Conservation (phyloP, 371 early-diverging fungal species). For the Mortierella sp. region DNA sequence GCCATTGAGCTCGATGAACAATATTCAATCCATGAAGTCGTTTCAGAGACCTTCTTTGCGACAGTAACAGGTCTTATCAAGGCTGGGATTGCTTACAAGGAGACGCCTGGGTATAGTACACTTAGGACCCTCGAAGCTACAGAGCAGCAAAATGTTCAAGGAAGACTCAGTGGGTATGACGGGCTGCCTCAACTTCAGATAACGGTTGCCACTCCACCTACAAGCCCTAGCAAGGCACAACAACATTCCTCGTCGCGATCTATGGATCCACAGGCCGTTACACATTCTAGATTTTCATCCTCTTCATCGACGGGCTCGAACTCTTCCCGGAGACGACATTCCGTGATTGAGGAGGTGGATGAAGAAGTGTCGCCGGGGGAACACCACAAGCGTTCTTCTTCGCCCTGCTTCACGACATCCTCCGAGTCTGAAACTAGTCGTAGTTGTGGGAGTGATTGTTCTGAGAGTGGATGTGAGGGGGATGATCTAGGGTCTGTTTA, state of each 20-base stretch:
- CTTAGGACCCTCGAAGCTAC: background rate
- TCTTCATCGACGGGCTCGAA: background rate
- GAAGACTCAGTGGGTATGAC: too few relatives aligned
- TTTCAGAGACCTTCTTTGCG: constrained; percentile 61
- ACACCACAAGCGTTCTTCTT: constrained; percentile 12
- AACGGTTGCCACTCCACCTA: background rate
- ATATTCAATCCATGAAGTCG: constrained; percentile 66
- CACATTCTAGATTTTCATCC: background rate
- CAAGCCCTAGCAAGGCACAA: constrained; percentile 2
- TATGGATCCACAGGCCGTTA: constrained; percentile 19
- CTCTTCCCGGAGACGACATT: constrained; percentile 15
- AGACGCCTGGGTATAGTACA: constrained; percentile 59
- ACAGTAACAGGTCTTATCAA: constrained; percentile 63
- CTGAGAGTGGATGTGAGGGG: background rate
- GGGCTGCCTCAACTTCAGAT: too few relatives aligned
- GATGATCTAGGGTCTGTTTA: background rate
- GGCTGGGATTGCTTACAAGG: constrained; percentile 70
- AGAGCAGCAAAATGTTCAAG: background rate
- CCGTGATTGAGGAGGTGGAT: constrained; percentile 27
- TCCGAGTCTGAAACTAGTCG: background rate
- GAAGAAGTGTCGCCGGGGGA: background rate
- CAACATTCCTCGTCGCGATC: constrained; percentile 1
- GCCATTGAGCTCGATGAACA: constrained; percentile 66
- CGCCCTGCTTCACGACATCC: constrained; percentile 25
- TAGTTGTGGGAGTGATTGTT: background rate